A percentile compares a stretch with the other conserved stretches of the same genome.
These are phyloP conservation scores for Gossypium herbaceum DNA, from an alignment of 345 rosid genomes.

Conservation along the genomic window DNA sequence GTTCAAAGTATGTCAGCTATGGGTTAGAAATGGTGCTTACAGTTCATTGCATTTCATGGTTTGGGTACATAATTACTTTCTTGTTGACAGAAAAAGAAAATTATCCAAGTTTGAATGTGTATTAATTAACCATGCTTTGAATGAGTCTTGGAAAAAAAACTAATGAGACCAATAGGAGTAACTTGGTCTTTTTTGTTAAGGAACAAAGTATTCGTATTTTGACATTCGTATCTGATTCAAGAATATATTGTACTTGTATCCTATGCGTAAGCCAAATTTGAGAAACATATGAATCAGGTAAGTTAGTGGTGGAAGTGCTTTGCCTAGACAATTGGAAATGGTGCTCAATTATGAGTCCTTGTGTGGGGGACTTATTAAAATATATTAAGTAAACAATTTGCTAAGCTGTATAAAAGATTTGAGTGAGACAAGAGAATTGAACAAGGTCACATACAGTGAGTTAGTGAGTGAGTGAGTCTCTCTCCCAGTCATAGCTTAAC, in stretches of 20 bases:
- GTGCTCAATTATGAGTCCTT: constrained; percentile 2
- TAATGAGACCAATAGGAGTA: too few species aligned
- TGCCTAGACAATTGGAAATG: not conserved
- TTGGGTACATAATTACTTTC: not conserved
- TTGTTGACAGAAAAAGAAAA: not conserved
- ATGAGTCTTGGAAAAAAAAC: not conserved
- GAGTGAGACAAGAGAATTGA: constrained; percentile 3
- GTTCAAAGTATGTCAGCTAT: not conserved
- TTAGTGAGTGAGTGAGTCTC: not conserved
- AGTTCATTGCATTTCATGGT: not conserved
- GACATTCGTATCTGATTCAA: too few species aligned
- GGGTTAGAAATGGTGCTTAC: not conserved
- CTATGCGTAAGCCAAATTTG: not conserved
- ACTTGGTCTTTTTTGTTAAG: too few species aligned
- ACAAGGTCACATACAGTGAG: not conserved
- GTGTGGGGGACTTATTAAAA: not conserved
- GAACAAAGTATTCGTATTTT: too few species aligned
- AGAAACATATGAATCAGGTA: not conserved
- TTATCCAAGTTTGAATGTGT: not conserved
- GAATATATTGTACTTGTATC: too few species aligned
- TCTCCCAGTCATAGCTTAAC: not conserved
- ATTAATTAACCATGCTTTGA: not conserved
- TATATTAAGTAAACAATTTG: not conserved
- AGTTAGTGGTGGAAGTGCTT: constrained; percentile 5
- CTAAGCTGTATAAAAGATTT: not conserved